A percentile compares a stretch with the other conserved stretches of the same genome.
Conservation (phyloP, 495 filamentous ascomycete species). For the Penicillium bovifimosum region DNA sequence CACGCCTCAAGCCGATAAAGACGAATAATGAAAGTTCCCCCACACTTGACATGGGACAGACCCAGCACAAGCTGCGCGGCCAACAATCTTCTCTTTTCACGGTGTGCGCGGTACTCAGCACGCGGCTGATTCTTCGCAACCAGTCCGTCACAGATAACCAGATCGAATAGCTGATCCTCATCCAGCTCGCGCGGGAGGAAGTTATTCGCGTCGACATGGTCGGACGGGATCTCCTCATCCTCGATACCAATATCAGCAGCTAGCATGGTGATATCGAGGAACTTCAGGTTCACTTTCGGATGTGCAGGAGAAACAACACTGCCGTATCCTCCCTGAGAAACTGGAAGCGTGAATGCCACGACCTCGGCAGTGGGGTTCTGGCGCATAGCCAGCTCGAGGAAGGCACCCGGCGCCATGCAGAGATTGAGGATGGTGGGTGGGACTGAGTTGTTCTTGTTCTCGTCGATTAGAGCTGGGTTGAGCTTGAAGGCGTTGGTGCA, state of each 20-base stretch:
- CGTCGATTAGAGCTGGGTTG: neutral
- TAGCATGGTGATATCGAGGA: conserved; percentile 52
- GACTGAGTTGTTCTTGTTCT: neutral
- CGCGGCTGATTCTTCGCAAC: conserved; percentile 44
- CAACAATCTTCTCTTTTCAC: conserved; percentile 38
- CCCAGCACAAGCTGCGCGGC: conserved; percentile 44
- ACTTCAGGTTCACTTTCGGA: conserved; percentile 18
- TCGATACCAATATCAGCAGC: conserved; percentile 44
- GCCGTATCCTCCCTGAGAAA: neutral
- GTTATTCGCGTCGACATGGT: conserved; percentile 37
- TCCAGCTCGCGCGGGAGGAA: conserved; percentile 30
- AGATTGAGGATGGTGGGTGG: conserved; percentile 42
- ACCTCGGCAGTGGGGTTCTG: conserved; percentile 21
- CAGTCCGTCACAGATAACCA: conserved; percentile 55
- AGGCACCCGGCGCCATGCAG: conserved; percentile 56
- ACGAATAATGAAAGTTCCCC: conserved; percentile 46
- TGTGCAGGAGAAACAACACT: conserved; percentile 19
- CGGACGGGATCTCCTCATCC: conserved; percentile 27
- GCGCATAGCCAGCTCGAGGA: conserved; percentile 30
- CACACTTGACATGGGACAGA: conserved; percentile 38
- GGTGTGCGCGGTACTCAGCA: conserved; percentile 33
- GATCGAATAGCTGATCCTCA: conserved; percentile 36
- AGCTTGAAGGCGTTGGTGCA: neutral
- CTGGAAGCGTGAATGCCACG: neutral
- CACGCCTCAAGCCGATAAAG: conserved; percentile 46